Conservation (phyloP, 805 yeast genomes). For the Yarrowia sp. region DNA sequence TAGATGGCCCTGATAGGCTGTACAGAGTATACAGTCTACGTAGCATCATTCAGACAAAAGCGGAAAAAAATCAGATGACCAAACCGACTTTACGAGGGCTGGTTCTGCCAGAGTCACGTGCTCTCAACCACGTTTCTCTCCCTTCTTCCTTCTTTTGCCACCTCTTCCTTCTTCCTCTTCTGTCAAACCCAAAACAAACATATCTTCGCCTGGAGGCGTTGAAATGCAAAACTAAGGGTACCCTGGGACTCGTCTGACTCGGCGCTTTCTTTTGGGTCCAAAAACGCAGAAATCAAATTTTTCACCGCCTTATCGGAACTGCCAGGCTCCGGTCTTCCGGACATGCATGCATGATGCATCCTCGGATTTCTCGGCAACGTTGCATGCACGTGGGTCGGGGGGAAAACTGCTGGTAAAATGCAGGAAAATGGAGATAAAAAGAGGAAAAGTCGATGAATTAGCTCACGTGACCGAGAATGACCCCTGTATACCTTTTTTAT, state of each 20-base stretch:
- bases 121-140: background rate
- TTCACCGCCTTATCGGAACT: background rate
- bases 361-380: conserved; percentile 11
- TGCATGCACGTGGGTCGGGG: background rate
- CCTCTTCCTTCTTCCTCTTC: background rate
- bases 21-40: no score
- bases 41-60: no score
- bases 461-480: no score
- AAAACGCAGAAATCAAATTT: background rate
- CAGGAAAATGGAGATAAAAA: no score
- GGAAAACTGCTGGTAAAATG: no score
- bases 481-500: no score
- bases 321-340: background rate
- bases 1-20: no score
- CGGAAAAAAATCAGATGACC: no score
- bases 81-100: no score
- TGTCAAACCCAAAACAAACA: background rate
- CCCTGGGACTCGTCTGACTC: background rate
- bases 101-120: no score
- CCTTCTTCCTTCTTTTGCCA: no score
- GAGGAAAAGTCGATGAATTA: no score
- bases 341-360: background rate
- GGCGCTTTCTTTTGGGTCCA: background rate
- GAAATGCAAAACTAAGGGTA: background rate
- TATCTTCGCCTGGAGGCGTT: background rate